Conservation (phyloP, 768 basidiomycete genomes). For the Hygrophorus pudorinus region DNA sequence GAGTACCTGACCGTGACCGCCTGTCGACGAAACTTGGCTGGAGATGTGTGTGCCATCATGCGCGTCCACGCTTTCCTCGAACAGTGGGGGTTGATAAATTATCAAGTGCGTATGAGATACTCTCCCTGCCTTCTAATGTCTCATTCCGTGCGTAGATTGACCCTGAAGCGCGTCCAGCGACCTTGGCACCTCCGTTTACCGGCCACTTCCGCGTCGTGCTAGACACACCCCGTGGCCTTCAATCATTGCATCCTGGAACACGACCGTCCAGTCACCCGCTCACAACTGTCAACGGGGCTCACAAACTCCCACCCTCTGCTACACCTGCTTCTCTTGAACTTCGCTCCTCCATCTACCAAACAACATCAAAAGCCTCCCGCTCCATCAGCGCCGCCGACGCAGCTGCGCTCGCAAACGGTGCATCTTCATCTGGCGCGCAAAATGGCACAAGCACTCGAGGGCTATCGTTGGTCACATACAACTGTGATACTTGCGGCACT, state of each 20-base stretch:
- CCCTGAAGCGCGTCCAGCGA: constrained; percentile 89
- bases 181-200: constrained; percentile 93
- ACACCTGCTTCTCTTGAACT: constrained; percentile 76
- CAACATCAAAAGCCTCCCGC: constrained; percentile 74
- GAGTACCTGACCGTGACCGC: constrained; percentile 98
- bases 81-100: constrained; percentile 98
- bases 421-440: constrained; percentile 30
- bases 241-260: constrained; percentile 83
- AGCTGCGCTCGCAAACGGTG: constrained; percentile 45
- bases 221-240: constrained; percentile 92
- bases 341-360: constrained; percentile 81
- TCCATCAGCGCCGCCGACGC: constrained; percentile 64
- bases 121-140: neutral
- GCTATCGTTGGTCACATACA: constrained; percentile 30
- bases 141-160: constrained; percentile 58
- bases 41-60: constrained; percentile 98
- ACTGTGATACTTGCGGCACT: constrained; percentile 91
- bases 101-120: constrained; percentile 57
- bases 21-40: constrained; percentile 90
- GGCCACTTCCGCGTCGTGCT: constrained; percentile 98
- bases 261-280: constrained; percentile 38
- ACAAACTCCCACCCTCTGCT: constrained; percentile 27
- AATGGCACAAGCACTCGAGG: constrained; percentile 30
- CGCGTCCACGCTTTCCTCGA: constrained; percentile 97
- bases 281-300: constrained; percentile 39